Evolutionary conservation across 73 alveolate species (phyloP).

Genomic region (Paramecium sexaurelia): DNA sequence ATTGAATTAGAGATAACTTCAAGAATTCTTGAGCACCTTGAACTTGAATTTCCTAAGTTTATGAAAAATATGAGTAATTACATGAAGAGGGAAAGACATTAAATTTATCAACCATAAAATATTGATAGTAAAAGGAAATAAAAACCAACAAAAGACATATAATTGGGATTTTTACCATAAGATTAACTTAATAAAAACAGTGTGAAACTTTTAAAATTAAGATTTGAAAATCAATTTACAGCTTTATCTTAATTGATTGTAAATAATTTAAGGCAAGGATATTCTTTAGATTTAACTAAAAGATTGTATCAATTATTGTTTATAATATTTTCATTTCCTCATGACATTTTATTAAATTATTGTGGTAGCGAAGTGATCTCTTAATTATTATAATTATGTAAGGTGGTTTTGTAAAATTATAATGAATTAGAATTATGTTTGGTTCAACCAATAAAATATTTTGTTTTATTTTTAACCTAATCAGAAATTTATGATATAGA

Average conservation of each 20-base stretch:
- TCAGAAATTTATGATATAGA: not conserved
- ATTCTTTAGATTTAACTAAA: not conserved
- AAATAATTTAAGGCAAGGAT: not conserved
- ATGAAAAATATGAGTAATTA: not conserved
- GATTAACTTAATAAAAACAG: not conserved
- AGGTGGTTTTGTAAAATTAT: not conserved
- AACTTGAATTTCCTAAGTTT: slow-evolving; percentile 14
- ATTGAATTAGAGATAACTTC: not conserved
- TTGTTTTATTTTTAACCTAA: not conserved
- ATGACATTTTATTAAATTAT: not conserved
- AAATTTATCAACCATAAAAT: not conserved
- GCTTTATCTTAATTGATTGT: not conserved
- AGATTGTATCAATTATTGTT: not conserved
- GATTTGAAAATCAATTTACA: not conserved
- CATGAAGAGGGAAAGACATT: not conserved
- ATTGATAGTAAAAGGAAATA: not conserved
- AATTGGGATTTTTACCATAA: not conserved
- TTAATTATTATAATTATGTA: not conserved
- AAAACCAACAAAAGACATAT: not conserved
- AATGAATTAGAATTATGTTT: slow-evolving; percentile 13
- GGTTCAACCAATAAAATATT: not conserved
- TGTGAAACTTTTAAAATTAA: not conserved
- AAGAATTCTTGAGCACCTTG: not conserved
- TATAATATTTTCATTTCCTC: not conserved
- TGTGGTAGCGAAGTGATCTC: not conserved